A percentile compares a stretch with the other conserved stretches of the same genome.
These are phyloP conservation scores for Kwoniella pini DNA, from an alignment of 768 basidiomycete species.

Conservation along the genomic window DNA sequence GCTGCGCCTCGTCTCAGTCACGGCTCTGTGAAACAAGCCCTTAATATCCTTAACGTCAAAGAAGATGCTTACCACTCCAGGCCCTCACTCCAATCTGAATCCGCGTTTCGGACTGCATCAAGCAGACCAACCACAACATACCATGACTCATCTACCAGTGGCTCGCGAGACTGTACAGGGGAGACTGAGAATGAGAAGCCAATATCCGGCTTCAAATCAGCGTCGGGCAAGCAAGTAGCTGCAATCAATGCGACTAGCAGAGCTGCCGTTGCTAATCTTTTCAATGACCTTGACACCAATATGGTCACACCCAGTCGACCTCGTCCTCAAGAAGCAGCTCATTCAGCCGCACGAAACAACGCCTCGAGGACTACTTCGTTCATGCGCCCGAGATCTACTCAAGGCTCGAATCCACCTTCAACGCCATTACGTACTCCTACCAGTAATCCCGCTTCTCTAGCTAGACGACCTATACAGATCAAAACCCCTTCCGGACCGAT, in stretches of 20 bases:
- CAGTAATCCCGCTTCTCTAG: constrained; percentile 5
- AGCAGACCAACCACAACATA: background rate
- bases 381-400: background rate
- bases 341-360: background rate
- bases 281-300: constrained; percentile 18
- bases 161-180: no score
- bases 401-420: constrained; percentile 18
- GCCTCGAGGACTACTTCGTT: background rate
- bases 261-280: constrained; percentile 9
- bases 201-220: constrained; percentile 18
- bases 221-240: constrained; percentile 18
- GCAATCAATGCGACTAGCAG: constrained; percentile 6
- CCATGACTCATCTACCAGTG: background rate
- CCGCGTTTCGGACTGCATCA: background rate
- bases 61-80: background rate
- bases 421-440: constrained; percentile 24
- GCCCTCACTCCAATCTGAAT: background rate
- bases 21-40: background rate
- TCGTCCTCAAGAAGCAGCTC: background rate
- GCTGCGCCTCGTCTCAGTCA: constrained; percentile 3
- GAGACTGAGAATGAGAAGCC: background rate
- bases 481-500: constrained; percentile 29
- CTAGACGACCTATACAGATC: constrained; percentile 28
- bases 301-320: constrained; percentile 1
- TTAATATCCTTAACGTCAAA: background rate